Conservation (phyloP, 306 rosid genomes). For the Oemleria cerasiformis region DNA sequence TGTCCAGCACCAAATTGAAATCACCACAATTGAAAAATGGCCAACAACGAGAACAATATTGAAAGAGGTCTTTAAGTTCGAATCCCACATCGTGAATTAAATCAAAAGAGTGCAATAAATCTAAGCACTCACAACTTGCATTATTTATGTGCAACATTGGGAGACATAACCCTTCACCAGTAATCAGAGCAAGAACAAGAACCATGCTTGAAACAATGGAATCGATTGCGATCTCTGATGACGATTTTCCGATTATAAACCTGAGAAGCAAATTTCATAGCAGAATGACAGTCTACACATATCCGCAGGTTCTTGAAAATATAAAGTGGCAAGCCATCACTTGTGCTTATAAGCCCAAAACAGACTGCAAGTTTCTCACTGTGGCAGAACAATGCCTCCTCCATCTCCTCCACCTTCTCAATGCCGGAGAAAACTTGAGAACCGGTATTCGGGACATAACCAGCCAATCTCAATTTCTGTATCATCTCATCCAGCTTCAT, state of each 20-base stretch:
- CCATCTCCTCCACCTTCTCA: constrained; percentile 56
- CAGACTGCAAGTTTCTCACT: constrained; percentile 78
- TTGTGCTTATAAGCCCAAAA: constrained; percentile 65
- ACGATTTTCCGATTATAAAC: constrained; percentile 59
- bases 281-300: constrained; percentile 73
- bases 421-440: constrained; percentile 54
- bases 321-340: constrained; percentile 45
- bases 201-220: constrained; percentile 71
- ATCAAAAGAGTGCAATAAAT: not conserved
- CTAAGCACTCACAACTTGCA: not conserved
- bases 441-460: constrained; percentile 57
- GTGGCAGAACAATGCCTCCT: constrained; percentile 61
- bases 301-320: constrained; percentile 71
- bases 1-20: too few species aligned
- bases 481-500: constrained; percentile 56
- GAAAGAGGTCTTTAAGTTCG: not conserved
- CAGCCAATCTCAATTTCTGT: constrained; percentile 46
- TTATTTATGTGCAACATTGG: not conserved
- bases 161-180: constrained; percentile 70
- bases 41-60: not conserved
- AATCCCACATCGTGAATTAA: not conserved
- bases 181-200: constrained; percentile 71
- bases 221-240: constrained; percentile 67
- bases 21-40: too few species aligned
- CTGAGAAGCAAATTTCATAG: constrained; percentile 56